These are phyloP conservation scores for Cercis canadensis DNA, from an alignment of 306 rosid genomes.

Conservation along the genomic window DNA sequence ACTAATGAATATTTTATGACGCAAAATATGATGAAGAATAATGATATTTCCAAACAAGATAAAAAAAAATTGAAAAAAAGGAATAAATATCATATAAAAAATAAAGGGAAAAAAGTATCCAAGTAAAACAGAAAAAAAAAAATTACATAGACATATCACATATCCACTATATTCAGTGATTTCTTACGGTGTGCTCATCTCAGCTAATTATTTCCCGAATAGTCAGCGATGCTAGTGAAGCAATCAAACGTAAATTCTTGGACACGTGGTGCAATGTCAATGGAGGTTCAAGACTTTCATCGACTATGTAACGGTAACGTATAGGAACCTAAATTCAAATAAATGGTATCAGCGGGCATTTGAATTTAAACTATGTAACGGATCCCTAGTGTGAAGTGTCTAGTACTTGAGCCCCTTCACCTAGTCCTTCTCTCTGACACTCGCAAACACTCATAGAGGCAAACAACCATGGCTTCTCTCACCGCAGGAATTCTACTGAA, in stretches of 20 bases:
- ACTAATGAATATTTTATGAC: too few relatives aligned
- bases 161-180: too few relatives aligned
- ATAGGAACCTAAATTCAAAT: conserved; percentile 25
- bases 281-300: not conserved
- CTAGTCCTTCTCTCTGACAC: not conserved
- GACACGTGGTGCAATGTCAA: not conserved
- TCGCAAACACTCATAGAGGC: not conserved
- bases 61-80: too few relatives aligned
- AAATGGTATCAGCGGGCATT: not conserved
- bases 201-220: too few relatives aligned
- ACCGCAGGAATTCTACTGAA: conserved; percentile 83
- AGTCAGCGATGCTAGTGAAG: too few relatives aligned
- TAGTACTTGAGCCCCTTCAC: not conserved
- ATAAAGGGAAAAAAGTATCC: too few relatives aligned
- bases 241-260: not conserved
- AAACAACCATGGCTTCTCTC: conserved; percentile 77
- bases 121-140: too few relatives aligned
- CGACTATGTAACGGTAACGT: conserved; percentile 43
- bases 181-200: too few relatives aligned
- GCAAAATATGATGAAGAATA: too few relatives aligned
- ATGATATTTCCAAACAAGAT: too few relatives aligned
- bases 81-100: too few relatives aligned
- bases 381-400: not conserved
- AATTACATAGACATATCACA: too few relatives aligned
- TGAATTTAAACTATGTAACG: conserved; percentile 33